Base-by-base conservation (phyloP, 2,329 filamentous ascomycete genomes). In the Pyrenophora graminea region DNA sequence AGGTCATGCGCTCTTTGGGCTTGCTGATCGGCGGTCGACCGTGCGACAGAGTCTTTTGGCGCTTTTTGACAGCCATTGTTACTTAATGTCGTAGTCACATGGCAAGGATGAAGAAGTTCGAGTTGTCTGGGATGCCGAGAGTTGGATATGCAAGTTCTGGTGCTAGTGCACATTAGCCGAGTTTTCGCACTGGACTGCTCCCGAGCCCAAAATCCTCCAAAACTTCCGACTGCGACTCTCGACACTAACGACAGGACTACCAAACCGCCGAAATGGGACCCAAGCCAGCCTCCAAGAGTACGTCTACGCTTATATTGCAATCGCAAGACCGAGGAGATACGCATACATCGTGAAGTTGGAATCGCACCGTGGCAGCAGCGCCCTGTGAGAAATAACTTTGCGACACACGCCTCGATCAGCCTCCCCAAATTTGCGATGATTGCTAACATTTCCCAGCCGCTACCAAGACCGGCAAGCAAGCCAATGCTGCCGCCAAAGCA, bases 401-500 rank as follows among this genome's bases (percentile, higher is more conserved):
- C 60, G 55, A 30, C 44, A 62, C 59, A 59, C 63, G 57, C 55
- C 53, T 62, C 55, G 58, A 56, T 63, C 56, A 58, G 49, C 45
- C 19, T 25, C 33, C 42, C 45, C 34, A 45, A 44, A 3, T 48
- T 19, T 52, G 44, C 32, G 39, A 42, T 44, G 51, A 51, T 51
- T 19, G 62, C 69, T 72, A 63, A 70, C 63, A 61, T 52, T 38
- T 48, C 51, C 66, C 74, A 77, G 74, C 65, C 63, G 79, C 76
- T 64, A 71, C 81, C 78, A 94, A 94, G 85, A 74, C 81, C 70
- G 79, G 77, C 71, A 78, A 78, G 70, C 87, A 96, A 86, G 94
- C 94, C 81, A 88, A 87, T 74, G 87, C 88, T 76, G 94, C 94
- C 77, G 90, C 94, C 73, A 97, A 99, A 86, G 90, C 94, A 78